Evolutionary conservation across 176 grass and related monocot genomes (phyloP), one percentile per base, ranked within the genome.

Genomic region (Musa itinerans): DNA sequence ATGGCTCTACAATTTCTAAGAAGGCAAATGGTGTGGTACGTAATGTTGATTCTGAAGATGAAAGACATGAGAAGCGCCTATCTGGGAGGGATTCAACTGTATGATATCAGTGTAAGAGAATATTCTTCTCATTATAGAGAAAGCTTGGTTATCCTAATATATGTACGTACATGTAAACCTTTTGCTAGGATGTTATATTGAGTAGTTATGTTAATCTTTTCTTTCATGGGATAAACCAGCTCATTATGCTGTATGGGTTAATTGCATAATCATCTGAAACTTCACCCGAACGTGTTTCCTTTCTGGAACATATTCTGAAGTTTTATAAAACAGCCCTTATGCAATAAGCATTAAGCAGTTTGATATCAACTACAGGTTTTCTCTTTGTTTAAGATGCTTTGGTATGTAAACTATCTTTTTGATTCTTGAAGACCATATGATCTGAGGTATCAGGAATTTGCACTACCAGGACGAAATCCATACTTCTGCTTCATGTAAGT

Each of bases 31-130:
- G 24, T 17, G 53, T 50, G 14, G 58, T 61, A 5, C 43, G 48
- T 51, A 51, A 65, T 64, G 75, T 15, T 77, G 75, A 25, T 34
- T 65, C 75, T 53, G 75, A 65, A 77, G 49, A 65, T 66, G 49
- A 51, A 49, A 53, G 21, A 14, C 61, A 65, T 65, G 48, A 16
- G 0, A 52, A 50, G n/a, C 13, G 49, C 52, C 12, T 14, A 1
- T 77, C 75, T 27, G 11, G 20, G 25, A 66, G 65, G 75, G 62
- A 24, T 77, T 77, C 56, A 24, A 21, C 2, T 25, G 61, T 77
- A 11, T 77, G 75, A 77, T 64, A n/a, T 17, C 58, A 63, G 25
- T 65, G 75, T 65, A 65, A 14, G 48, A 65, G 75, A 64, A 51
- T 24, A 22, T 74, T 27, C 11, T 22, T 73, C n/a, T 56, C 23